A percentile compares a stretch with the other conserved stretches of the same genome.
These are phyloP conservation scores for Trichoderma lentiforme DNA, from an alignment of 2,329 filamentous ascomycete species.

Conservation along the genomic window DNA sequence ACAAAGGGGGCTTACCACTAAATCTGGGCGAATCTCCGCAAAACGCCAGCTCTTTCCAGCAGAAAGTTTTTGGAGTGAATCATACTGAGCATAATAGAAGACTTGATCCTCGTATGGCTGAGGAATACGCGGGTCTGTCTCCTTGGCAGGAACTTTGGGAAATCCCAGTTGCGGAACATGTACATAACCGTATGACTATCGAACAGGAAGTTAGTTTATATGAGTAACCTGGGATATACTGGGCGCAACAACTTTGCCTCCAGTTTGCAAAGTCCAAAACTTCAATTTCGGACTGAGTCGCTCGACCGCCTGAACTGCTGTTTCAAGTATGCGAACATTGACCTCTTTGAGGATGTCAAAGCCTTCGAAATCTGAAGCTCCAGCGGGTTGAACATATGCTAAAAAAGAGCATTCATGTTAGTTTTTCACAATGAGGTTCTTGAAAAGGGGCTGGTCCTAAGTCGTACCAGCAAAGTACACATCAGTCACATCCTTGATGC, in stretches of 20 bases:
- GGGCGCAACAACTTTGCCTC: not conserved
- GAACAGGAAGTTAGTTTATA: not conserved
- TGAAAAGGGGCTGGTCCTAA: no score
- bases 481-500: constrained; percentile 9
- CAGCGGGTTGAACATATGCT: constrained; percentile 14
- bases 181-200: constrained; percentile 4
- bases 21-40: constrained; percentile 13
- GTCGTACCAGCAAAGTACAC: constrained; percentile 13
- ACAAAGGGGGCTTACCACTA: not conserved
- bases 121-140: constrained; percentile 10
- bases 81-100: constrained; percentile 13
- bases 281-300: not conserved
- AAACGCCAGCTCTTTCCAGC: constrained; percentile 12
- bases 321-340: constrained; percentile 9
- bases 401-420: not conserved
- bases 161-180: constrained; percentile 10
- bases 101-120: constrained; percentile 14
- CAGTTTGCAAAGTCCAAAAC: constrained; percentile 14
- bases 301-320: constrained; percentile 6
- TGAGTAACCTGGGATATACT: not conserved
- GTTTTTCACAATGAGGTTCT: not conserved
- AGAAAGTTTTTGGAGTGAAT: not conserved
- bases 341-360: constrained; percentile 10
- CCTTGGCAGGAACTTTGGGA: constrained; percentile 11
- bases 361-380: constrained; percentile 6